Conservation (phyloP, 1,284 basidiomycete genomes). For the Trichosporon asahii region DNA sequence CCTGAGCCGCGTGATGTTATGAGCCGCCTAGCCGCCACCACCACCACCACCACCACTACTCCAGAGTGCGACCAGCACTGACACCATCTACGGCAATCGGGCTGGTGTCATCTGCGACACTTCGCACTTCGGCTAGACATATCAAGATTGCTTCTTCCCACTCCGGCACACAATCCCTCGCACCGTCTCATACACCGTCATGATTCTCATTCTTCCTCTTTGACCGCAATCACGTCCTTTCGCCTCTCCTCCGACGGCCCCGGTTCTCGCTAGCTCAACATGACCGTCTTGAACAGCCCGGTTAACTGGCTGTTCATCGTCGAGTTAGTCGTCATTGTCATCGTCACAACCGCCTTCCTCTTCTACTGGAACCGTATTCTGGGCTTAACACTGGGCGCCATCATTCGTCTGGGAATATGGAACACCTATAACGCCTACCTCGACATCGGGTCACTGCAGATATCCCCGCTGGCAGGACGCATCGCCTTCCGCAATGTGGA, state of each 20-base stretch:
- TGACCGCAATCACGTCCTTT: not conserved
- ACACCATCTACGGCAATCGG: not conserved
- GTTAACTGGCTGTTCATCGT: constrained; percentile 60
- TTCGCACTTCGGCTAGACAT: not conserved
- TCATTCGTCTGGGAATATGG: constrained; percentile 49
- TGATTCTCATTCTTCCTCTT: not conserved
- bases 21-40: not conserved
- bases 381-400: constrained; percentile 59
- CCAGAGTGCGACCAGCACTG: not conserved
- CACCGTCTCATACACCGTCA: not conserved
- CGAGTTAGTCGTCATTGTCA: constrained; percentile 66
- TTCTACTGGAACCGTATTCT: constrained; percentile 87
- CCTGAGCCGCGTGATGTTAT: not conserved
- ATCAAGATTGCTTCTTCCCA: not conserved
- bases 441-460: constrained; percentile 67
- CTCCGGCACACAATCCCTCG: not conserved
- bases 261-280: not conserved
- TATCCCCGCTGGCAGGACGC: constrained; percentile 80
- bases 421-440: constrained; percentile 47
- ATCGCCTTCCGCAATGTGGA: constrained; percentile 78
- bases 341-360: constrained; percentile 66
- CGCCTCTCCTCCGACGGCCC: not conserved
- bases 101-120: not conserved
- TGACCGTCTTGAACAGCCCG: constrained; percentile 17
- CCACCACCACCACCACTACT: not conserved